phyloP scores from a whole-genome alignment of 2,329 filamentous ascomycete genomes.

The Fusarium zealandicum region DNA sequence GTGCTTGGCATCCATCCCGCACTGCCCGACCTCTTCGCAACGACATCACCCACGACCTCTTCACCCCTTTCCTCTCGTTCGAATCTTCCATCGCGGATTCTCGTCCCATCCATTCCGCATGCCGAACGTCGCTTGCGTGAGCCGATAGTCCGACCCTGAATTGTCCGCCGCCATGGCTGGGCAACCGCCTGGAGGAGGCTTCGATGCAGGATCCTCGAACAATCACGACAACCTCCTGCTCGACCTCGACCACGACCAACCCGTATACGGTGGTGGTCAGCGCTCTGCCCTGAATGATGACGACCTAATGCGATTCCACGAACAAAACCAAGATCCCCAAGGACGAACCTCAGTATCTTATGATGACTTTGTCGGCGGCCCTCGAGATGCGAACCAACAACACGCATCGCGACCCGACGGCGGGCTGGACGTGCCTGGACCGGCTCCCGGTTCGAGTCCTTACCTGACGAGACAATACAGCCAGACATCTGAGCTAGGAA shows the following conservation, averaged over 20 bases:
- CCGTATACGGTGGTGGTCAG: constrained; percentile 77
- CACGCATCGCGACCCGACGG: constrained; percentile 52
- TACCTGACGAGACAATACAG: constrained; percentile 63
- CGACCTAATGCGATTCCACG: constrained; percentile 77
- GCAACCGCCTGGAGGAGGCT: constrained; percentile 56
- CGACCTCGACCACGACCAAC: constrained; percentile 75
- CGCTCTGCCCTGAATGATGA: constrained; percentile 82
- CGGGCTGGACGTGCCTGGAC: constrained; percentile 37
- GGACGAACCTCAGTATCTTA: constrained; percentile 88
- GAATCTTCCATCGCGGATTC: constrained; percentile 11
- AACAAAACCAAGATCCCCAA: constrained; percentile 70
- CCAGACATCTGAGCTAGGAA: constrained; percentile 83
- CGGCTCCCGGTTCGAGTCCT: constrained; percentile 45
- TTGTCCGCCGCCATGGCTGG: constrained; percentile 66
- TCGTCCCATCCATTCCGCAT: constrained; percentile 43
- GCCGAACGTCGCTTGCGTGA: constrained; percentile 41
- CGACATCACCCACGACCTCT: constrained; percentile 5
- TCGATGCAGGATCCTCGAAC: constrained; percentile 57
- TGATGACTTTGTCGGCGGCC: constrained; percentile 87
- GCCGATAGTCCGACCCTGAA: constrained; percentile 44
- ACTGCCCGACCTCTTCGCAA: constrained; percentile 23
- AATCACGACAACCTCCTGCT: constrained; percentile 70
- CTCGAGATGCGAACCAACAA: constrained; percentile 58
- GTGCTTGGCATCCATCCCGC: constrained; percentile 29
- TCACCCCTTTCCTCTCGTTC: neutral